These are phyloP conservation scores for Amaranthus tricolor DNA, from an alignment of 179 eudicot species.

Conservation along the genomic window DNA sequence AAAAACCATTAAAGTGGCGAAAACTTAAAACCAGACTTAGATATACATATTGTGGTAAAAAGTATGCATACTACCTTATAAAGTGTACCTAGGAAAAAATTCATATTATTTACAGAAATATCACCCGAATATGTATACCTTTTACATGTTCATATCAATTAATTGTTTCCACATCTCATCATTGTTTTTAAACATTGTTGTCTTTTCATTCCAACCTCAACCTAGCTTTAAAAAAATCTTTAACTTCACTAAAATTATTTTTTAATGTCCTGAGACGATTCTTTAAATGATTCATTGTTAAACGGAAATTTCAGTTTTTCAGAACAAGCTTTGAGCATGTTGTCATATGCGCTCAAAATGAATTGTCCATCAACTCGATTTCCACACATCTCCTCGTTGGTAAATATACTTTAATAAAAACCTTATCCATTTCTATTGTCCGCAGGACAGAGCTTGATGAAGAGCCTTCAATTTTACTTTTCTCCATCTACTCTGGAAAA, in stretches of 20 bases:
- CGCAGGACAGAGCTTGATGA: not conserved
- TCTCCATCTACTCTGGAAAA: not conserved
- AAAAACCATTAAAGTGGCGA: no score
- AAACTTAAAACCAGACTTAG: no score
- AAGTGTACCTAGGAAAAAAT: no score
- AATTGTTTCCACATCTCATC: slow-evolving; percentile 11
- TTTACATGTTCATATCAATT: not conserved
- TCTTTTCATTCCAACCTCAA: slow-evolving; percentile 9
- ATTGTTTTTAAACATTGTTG: not conserved
- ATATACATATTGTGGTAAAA: no score
- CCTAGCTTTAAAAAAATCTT: slow-evolving; percentile 9
- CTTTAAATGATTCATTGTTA: slow-evolving; percentile 4
- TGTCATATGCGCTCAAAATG: slow-evolving; percentile 4
- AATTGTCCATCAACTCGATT: slow-evolving; percentile 9
- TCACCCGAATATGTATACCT: no score
- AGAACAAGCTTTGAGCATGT: not conserved
- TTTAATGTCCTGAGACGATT: slow-evolving; percentile 5
- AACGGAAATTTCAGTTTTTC: not conserved
- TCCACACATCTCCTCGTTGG: not conserved
- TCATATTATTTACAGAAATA: no score
- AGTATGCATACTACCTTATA: no score
- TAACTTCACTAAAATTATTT: not conserved
- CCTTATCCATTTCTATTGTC: slow-evolving; percentile 5
- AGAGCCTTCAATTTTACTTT: not conserved
- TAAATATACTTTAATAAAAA: not conserved